These are phyloP conservation scores for Alnus glutinosa DNA, from an alignment of 306 rosid genomes.

Conservation along the genomic window DNA sequence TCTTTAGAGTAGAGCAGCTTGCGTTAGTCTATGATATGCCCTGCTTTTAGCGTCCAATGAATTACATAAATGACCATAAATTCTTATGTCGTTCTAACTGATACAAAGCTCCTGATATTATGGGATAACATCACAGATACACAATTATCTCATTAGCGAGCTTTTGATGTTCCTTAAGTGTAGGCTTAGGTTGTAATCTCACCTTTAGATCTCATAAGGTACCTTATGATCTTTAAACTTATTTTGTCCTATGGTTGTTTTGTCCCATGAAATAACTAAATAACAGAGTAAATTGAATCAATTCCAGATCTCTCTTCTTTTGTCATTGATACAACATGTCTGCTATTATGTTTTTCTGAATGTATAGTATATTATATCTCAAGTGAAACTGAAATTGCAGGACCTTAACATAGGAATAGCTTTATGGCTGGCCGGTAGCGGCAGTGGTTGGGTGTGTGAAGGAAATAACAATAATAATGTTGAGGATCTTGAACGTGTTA, in stretches of 20 bases:
- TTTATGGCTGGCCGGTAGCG: conserved; percentile 87
- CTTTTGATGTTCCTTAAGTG: conserved; percentile 1
- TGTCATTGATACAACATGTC: conserved; percentile 8
- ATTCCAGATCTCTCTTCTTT: conserved; percentile 10
- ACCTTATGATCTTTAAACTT: conserved; percentile 1
- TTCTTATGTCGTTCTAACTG: not conserved
- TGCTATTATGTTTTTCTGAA: conserved; percentile 18
- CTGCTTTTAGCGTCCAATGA: not conserved
- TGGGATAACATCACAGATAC: not conserved
- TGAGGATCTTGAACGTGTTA: conserved; percentile 41
- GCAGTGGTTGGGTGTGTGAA: conserved; percentile 75
- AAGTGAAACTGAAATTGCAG: conserved; percentile 42
- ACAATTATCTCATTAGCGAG: conserved; percentile 4
- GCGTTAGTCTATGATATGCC: not conserved
- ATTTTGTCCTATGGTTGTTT: not conserved
- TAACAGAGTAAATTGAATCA: not conserved
- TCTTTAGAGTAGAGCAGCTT: conserved; percentile 15
- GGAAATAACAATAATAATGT: conserved; percentile 40
- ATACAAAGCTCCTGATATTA: not conserved
- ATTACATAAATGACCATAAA: not conserved
- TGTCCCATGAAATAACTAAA: not conserved
- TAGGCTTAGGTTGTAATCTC: not conserved
- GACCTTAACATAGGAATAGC: conserved; percentile 94
- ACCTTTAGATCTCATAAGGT: conserved; percentile 11
- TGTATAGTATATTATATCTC: conserved; percentile 14